A percentile compares a stretch with the other conserved stretches of the same genome.
phyloP scores from a whole-genome alignment of 768 basidiomycete genomes.

The Boletus subparvulus region DNA sequence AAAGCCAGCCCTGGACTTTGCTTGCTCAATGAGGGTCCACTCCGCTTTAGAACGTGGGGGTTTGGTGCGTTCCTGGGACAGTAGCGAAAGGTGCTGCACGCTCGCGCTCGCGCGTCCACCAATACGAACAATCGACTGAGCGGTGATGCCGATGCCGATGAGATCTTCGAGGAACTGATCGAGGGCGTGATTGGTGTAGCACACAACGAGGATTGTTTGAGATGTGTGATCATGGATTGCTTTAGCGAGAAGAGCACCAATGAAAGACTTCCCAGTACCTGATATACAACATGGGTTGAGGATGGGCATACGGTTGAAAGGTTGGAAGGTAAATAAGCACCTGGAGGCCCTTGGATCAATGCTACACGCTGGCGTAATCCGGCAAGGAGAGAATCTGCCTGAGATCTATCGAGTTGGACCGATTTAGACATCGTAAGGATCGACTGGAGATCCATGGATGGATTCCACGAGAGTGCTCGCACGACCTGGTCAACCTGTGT shows the following conservation, averaged over 20 bases:
- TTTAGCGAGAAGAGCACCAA: slow-evolving; percentile 67
- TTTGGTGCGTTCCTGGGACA: slow-evolving; percentile 35
- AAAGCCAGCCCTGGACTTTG: slow-evolving; percentile 28
- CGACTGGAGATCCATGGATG: slow-evolving; percentile 38
- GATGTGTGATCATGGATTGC: slow-evolving; percentile 48
- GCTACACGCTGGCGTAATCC: slow-evolving; percentile 58
- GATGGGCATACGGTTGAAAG: not conserved
- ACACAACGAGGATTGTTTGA: slow-evolving; percentile 62
- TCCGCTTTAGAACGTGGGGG: slow-evolving; percentile 32
- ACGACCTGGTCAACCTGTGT: slow-evolving; percentile 25
- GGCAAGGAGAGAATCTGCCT: slow-evolving; percentile 45
- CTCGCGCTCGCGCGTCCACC: slow-evolving; percentile 52
- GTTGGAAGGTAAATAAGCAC: slow-evolving; percentile 33
- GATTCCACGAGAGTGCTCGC: slow-evolving; percentile 28
- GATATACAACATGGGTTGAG: not conserved
- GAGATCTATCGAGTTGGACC: slow-evolving; percentile 53
- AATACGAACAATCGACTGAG: slow-evolving; percentile 50
- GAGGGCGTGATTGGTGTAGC: slow-evolving; percentile 74
- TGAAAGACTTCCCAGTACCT: slow-evolving; percentile 78
- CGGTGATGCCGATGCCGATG: slow-evolving; percentile 56
- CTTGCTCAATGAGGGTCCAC: slow-evolving; percentile 42
- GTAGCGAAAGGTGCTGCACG: slow-evolving; percentile 49
- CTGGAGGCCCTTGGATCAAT: slow-evolving; percentile 72
- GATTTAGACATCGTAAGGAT: slow-evolving; percentile 38
- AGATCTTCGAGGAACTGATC: slow-evolving; percentile 69